These are phyloP conservation scores for Arctostaphylos glauca DNA, from an alignment of 148 eudicot species.

Conservation along the genomic window DNA sequence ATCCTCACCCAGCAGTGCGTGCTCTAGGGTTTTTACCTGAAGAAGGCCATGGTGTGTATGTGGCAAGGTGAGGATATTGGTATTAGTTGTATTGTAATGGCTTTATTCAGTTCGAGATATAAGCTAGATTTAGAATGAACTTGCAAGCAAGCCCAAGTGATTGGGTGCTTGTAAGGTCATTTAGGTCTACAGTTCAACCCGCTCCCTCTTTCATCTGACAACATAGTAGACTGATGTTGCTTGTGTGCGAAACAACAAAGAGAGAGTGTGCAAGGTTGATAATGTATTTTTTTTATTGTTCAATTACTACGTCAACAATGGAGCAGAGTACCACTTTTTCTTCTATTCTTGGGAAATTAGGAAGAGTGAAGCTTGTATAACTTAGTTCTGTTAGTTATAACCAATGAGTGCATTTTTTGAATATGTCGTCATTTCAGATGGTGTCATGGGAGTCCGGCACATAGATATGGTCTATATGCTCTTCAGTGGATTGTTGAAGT, in stretches of 20 bases:
- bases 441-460: conserved; percentile 92
- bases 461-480: conserved; percentile 87
- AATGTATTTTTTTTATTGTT: background rate
- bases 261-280: background rate
- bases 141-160: background rate
- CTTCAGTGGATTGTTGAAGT: conserved; percentile 97
- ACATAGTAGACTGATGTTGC: background rate
- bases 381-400: background rate
- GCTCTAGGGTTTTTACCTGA: conserved; percentile 95
- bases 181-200: background rate
- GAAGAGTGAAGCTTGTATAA: background rate
- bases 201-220: background rate
- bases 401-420: background rate
- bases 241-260: background rate
- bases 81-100: background rate
- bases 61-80: conserved; percentile 52
- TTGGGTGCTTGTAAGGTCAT: conserved; percentile 2
- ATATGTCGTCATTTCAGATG: conserved; percentile 46
- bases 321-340: background rate
- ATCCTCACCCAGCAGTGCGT: conserved; percentile 91
- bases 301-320: background rate
- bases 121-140: background rate
- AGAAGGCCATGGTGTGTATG: conserved; percentile 97
- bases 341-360: background rate
- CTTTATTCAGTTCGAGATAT: background rate